Evolutionary conservation across 1,284 basidiomycete genomes (phyloP).

Genomic region (Ustilago xerochloae): DNA sequence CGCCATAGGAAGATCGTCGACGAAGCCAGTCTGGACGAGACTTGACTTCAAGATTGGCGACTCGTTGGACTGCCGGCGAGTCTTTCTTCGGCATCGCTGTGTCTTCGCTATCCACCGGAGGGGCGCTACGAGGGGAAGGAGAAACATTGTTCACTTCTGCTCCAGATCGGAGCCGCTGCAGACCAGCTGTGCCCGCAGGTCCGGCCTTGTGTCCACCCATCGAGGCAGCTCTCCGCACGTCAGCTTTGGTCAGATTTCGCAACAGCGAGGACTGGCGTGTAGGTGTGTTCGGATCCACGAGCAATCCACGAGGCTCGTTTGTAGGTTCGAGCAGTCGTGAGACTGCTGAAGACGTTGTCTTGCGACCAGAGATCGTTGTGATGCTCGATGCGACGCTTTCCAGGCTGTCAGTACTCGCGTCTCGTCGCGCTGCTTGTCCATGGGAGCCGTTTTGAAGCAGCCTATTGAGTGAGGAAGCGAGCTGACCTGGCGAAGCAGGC

Average conservation of each 20-base stretch:
- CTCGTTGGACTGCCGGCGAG: not conserved
- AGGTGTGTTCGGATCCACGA: conserved; percentile 10
- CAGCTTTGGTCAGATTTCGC: conserved; percentile 6
- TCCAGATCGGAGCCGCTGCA: too few relatives aligned
- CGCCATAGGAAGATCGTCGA: conserved; percentile 38
- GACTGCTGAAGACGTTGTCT: conserved; percentile 27
- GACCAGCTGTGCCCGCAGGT: not conserved
- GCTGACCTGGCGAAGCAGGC: conserved; percentile 14
- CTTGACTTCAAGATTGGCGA: conserved; percentile 1
- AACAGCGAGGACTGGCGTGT: conserved; percentile 13
- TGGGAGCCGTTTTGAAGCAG: conserved; percentile 6
- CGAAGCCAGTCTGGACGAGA: conserved; percentile 38
- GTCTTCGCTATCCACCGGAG: not conserved
- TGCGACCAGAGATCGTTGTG: conserved; percentile 49
- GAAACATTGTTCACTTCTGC: too few relatives aligned
- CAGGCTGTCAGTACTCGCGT: conserved; percentile 55
- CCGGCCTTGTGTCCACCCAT: conserved; percentile 22
- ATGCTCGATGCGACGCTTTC: conserved; percentile 57
- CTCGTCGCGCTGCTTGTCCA: conserved; percentile 8
- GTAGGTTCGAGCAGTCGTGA: conserved; percentile 49
- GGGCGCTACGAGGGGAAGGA: not conserved
- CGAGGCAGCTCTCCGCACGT: conserved; percentile 25
- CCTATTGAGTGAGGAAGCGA: conserved; percentile 18
- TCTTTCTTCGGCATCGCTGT: not conserved
- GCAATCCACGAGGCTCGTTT: conserved; percentile 34